These are phyloP conservation scores for Erysimum pusillum DNA, from an alignment of 441 rosid species.

Conservation along the genomic window DNA sequence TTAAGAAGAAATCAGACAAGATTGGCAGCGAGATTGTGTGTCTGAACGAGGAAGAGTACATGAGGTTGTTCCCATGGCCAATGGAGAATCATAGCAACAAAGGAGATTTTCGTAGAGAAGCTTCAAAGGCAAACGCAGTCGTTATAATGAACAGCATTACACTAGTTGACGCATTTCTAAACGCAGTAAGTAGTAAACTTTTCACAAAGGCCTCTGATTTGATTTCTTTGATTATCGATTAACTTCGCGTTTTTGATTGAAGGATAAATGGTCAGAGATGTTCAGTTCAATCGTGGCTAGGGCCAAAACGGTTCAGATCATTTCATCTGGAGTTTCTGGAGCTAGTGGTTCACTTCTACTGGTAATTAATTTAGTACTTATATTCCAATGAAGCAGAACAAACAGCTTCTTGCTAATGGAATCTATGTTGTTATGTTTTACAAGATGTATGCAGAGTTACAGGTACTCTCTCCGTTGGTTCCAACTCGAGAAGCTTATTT, in stretches of 20 bases:
- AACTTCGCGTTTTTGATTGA: neutral
- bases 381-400: neutral
- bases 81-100: constrained; percentile 45
- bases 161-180: constrained; percentile 81
- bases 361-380: constrained; percentile 50
- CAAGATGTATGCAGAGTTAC: constrained; percentile 90
- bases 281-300: constrained; percentile 90
- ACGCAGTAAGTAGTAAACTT: constrained; percentile 62
- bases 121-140: constrained; percentile 68
- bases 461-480: constrained; percentile 78
- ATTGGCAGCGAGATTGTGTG: constrained; percentile 37
- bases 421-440: constrained; percentile 25
- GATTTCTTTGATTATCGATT: neutral
- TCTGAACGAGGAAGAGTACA: constrained; percentile 73
- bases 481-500: constrained; percentile 83
- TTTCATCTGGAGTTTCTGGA: constrained; percentile 67
- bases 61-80: constrained; percentile 73
- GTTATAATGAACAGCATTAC: constrained; percentile 92
- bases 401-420: constrained; percentile 9
- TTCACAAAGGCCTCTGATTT: neutral
- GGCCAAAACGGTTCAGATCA: constrained; percentile 79
- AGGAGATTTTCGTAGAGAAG: constrained; percentile 66
- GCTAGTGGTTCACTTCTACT: constrained; percentile 82
- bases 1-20: constrained; percentile 53
- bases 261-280: constrained; percentile 93